Evolutionary conservation across 1,139 yeast genomes (phyloP), one percentile per base, ranked within the genome.

Genomic region (Kluyveromyces sp.): DNA sequence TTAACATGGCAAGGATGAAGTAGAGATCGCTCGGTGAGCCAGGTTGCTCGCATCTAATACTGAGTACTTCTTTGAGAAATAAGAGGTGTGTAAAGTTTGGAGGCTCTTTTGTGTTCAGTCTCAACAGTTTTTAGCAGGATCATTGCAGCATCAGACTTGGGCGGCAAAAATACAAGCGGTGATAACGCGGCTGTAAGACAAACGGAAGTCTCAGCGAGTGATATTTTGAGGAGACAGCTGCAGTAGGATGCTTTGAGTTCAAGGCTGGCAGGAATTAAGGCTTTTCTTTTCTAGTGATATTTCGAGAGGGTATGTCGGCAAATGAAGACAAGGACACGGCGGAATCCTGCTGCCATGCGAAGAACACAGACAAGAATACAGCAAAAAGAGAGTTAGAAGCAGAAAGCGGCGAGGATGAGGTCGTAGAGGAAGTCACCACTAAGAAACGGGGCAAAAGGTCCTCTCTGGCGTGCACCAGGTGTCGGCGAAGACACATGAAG

Each of bases 401-500:
- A n/a, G 39, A 35, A 18, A 12, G 30, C 6, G 26, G 31, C 20
- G 18, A 35, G 3, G 39, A 26, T 15, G 39, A 35, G 31, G 18
- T 15, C 3, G 12, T 31, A 22, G 40, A 36, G 32, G 36, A 33
- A 16, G 19, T 15, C 29, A 4, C 17, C 11, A 6, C 16, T 13
- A 36, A 36, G 32, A 33, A 33, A 16, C 41, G 41, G 20, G 33
- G 43, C 37, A 53, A 52, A 39, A 42, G 54, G 35, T 50, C 57
- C 1, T 43, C 52, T 1, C 32, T 56, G 40, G 65, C 65, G 1
- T 85, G 94, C 58, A 77, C 79, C 13, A 65, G 88, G 39, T 85
- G 95, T 57, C 69, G 94, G 34, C 74, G 78, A 40, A 71, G 92
- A 45, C 94, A 85, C 61, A 79, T 82, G 33, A 75, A 84, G 50